Evolutionary conservation across 2,329 filamentous ascomycete genomes (phyloP).

Genomic region (Botryotinia calthae): DNA sequence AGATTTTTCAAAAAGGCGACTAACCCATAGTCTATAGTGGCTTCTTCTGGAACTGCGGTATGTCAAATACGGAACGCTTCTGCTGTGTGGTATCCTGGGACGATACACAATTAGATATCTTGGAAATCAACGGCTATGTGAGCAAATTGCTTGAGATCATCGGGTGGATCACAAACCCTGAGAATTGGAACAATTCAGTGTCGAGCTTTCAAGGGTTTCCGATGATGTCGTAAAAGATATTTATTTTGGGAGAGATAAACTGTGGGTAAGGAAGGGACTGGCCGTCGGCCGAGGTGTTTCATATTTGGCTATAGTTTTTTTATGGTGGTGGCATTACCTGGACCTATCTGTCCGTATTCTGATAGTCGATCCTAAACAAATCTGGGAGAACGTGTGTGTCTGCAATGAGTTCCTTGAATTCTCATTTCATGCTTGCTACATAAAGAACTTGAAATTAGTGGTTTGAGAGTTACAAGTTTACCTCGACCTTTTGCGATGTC

Average conservation of each 20-base stretch:
- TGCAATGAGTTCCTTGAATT: background rate
- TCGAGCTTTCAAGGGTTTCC: constrained; percentile 13
- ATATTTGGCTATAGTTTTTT: background rate
- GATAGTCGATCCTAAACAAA: background rate
- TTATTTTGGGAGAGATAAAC: background rate
- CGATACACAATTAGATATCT: background rate
- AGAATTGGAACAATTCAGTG: constrained; percentile 1
- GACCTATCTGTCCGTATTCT: background rate
- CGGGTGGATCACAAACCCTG: background rate
- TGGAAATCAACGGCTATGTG: background rate
- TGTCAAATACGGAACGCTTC: background rate
- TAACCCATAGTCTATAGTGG: background rate
- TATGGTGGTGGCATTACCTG: background rate
- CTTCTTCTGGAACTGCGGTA: constrained; percentile 8
- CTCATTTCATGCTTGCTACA: background rate
- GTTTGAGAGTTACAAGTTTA: background rate
- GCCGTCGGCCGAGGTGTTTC: background rate
- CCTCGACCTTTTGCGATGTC: background rate
- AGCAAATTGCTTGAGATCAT: constrained; percentile 13
- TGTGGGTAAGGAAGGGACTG: background rate
- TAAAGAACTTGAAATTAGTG: background rate
- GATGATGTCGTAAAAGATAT: background rate
- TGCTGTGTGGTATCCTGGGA: background rate
- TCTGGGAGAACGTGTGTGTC: background rate
- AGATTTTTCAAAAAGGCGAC: background rate